These are phyloP conservation scores for Austroboletus olivaceoglutinosus DNA, from an alignment of 1,284 basidiomycete species.

Conservation along the genomic window DNA sequence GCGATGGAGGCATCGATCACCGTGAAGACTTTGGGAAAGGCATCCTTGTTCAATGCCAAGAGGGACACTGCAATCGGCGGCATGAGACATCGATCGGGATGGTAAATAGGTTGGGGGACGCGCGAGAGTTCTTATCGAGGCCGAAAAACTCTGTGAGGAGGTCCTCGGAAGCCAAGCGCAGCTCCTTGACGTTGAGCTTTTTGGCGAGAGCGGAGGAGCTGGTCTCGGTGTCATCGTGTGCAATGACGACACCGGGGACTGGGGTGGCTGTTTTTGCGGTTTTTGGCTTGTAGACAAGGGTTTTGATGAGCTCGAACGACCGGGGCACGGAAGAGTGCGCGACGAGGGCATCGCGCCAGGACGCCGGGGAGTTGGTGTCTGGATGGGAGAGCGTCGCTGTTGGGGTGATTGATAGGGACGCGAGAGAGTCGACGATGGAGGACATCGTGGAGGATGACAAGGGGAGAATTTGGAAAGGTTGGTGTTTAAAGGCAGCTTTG, in stretches of 20 bases:
- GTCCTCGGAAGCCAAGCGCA: constrained; percentile 86
- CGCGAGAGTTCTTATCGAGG: constrained; percentile 84
- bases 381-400: constrained; percentile 51
- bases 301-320: constrained; percentile 73
- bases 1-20: constrained; percentile 79
- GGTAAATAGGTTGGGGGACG: constrained; percentile 32
- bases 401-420: constrained; percentile 54
- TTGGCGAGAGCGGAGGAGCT: constrained; percentile 74
- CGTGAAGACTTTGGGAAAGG: constrained; percentile 74
- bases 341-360: constrained; percentile 66
- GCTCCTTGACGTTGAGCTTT: constrained; percentile 85
- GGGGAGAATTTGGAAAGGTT: constrained; percentile 1
- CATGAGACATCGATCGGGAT: neutral
- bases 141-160: constrained; percentile 83
- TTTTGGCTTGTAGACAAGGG: constrained; percentile 87
- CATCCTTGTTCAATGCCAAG: constrained; percentile 66
- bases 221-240: constrained; percentile 81
- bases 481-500: too few relatives aligned
- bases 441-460: constrained; percentile 20
- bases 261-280: constrained; percentile 85
- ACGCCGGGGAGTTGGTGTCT: constrained; percentile 57
- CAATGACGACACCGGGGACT: constrained; percentile 85
- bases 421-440: constrained; percentile 36
- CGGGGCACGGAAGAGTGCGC: constrained; percentile 48
- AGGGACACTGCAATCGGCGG: constrained; percentile 62